Base-by-base conservation (phyloP, 768 basidiomycete genomes). In the Naganishia onofrii region DNA sequence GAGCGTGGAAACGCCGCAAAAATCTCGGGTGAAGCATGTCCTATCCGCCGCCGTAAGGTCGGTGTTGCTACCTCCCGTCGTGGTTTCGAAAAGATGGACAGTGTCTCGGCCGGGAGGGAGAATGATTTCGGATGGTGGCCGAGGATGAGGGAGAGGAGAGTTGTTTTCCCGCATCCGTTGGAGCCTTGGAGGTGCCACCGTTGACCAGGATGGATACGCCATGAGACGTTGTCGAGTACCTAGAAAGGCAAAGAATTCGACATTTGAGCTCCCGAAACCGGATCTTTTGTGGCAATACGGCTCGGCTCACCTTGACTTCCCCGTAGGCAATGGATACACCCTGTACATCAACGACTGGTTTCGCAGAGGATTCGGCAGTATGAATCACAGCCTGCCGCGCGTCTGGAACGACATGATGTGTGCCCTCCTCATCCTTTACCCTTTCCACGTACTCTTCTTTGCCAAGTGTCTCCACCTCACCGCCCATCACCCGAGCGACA, bases 41-140 rank as follows among this genome's bases (percentile, higher is more conserved):
- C 92, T 71, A 93, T 88, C 36, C 85, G 84, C 3, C 85, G 86
- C 28, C 93, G 84, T 46, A 80, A 66, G 56, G 84, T 81, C 0
- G 88, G 84, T 0, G 92, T 94, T 0, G 95, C 85, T 56, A 88
- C 87, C 2, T 82, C 82, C 13, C 84, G 80, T 7, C 93, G 88
- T 3, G 88, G 88, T 32, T 83, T 83, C 53, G 84, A 84, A 73
- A 91, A 88, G 70, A 92, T 84, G 13, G 77, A 76, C 21, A 91
- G 84, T 69, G 84, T 72, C 76, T 92, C 7, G 3, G 77, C 44
- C 3, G 81, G 81, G 51, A 82, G 90, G 5, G 88, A 88, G 82
- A 90, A 98, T 0, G 95, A 97, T 71, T 93, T 91, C 0, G 95
- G 95, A 79, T 98, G 95, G 77, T 95, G 93, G 29, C 95, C 95